These are phyloP conservation scores for Termitomyces eurrhizus DNA, from an alignment of 768 basidiomycete genomes.

Conservation along the genomic window DNA sequence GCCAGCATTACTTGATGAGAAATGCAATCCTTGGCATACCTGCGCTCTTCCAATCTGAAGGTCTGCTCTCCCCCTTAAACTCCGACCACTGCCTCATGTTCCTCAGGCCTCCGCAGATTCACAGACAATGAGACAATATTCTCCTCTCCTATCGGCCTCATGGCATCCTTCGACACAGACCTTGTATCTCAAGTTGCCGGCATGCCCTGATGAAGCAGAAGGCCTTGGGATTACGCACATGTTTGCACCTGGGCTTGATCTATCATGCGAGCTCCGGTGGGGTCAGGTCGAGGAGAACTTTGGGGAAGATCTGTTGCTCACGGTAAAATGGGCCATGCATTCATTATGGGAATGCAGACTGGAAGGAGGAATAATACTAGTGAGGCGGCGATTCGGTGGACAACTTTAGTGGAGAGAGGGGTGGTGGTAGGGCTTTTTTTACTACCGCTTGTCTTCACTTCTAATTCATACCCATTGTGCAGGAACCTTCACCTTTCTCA, in stretches of 20 bases:
- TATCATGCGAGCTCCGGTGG: constrained; percentile 64
- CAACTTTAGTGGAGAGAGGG: constrained; percentile 60
- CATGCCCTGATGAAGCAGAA: constrained; percentile 54
- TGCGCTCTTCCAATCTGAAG: constrained; percentile 59
- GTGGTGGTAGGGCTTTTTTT: constrained; percentile 39
- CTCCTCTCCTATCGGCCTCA: constrained; percentile 64
- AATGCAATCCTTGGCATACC: constrained; percentile 72
- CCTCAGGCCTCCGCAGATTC: constrained; percentile 62
- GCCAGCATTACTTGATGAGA: constrained; percentile 64
- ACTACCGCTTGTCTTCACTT: background rate
- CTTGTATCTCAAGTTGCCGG: constrained; percentile 47
- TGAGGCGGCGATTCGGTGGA: constrained; percentile 48
- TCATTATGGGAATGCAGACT: constrained; percentile 56
- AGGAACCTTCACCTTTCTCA: constrained; percentile 57
- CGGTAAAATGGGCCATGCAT: constrained; percentile 57
- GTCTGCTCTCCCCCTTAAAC: constrained; percentile 18
- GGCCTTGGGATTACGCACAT: constrained; percentile 58
- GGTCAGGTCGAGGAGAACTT: constrained; percentile 68
- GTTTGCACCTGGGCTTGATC: constrained; percentile 67
- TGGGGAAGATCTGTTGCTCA: constrained; percentile 63
- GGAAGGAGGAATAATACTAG: constrained; percentile 54
- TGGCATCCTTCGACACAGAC: constrained; percentile 56
- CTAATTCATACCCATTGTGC: background rate
- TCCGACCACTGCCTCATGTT: background rate
- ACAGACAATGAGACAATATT: constrained; percentile 69